Evolutionary conservation across 768 basidiomycete genomes (phyloP).

Genomic region (Termitomyces sp.): DNA sequence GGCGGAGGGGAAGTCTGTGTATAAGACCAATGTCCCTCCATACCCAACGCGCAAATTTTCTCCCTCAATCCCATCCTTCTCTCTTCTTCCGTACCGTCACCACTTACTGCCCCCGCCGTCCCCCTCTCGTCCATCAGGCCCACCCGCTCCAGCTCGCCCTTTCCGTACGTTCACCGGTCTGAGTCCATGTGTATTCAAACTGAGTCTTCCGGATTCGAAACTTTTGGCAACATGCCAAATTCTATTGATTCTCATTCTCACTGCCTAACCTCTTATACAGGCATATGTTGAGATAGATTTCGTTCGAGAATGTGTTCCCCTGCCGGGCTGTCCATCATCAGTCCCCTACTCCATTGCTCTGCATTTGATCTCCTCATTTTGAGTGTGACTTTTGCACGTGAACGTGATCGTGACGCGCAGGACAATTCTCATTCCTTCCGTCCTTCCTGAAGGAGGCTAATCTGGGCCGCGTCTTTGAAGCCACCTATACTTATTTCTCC

Average conservation of each 20-base stretch:
- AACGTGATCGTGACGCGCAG: conserved; percentile 21
- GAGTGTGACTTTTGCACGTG: conserved; percentile 20
- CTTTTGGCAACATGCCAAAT: neutral
- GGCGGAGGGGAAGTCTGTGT: conserved; percentile 47
- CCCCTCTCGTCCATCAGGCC: neutral
- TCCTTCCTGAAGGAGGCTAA: too few relatives aligned
- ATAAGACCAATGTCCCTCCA: conserved; percentile 15
- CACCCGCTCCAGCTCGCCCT: conserved; percentile 1
- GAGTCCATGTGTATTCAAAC: conserved; percentile 9
- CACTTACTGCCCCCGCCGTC: neutral
- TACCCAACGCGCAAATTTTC: conserved; percentile 10
- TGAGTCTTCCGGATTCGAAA: conserved; percentile 7
- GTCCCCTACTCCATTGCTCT: conserved; percentile 9
- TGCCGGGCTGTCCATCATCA: conserved; percentile 9
- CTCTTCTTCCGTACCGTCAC: conserved; percentile 10
- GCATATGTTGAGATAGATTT: neutral
- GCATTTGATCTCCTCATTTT: conserved; percentile 11
- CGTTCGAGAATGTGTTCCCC: neutral
- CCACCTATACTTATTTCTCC: too few relatives aligned
- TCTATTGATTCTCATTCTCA: neutral
- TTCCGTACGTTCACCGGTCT: conserved; percentile 10
- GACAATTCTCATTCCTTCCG: too few relatives aligned
- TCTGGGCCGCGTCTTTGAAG: neutral
- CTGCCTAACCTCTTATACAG: neutral
- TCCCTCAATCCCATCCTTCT: conserved; percentile 10